A percentile compares a stretch with the other conserved stretches of the same genome.
Conservation (phyloP, 2,329 filamentous ascomycete species). For the Anthostomella pinea region DNA sequence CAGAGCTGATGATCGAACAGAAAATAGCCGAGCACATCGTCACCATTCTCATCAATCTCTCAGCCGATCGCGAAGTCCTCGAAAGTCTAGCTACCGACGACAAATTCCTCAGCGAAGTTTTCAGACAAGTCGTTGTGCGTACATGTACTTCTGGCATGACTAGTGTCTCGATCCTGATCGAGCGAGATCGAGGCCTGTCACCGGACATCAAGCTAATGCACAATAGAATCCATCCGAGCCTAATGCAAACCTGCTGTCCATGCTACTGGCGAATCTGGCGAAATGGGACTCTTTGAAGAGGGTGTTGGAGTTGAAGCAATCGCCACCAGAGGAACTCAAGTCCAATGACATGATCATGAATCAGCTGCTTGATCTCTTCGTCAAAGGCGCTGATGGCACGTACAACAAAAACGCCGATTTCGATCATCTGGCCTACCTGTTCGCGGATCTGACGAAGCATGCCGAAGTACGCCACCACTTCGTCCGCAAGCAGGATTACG, state of each 20-base stretch:
- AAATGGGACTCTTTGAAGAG: slow-evolving; percentile 74
- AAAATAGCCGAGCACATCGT: slow-evolving; percentile 91
- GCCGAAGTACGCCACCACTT: slow-evolving; percentile 73
- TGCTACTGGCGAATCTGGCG: slow-evolving; percentile 88
- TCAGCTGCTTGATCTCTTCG: slow-evolving; percentile 92
- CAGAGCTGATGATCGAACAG: slow-evolving; percentile 40
- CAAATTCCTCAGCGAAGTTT: slow-evolving; percentile 70
- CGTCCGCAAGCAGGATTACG: slow-evolving; percentile 69
- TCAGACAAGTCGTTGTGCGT: slow-evolving; percentile 72
- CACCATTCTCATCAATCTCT: slow-evolving; percentile 85
- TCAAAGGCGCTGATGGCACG: slow-evolving; percentile 78
- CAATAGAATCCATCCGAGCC: slow-evolving; percentile 66
- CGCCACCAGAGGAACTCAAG: slow-evolving; percentile 65
- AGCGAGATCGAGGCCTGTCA: slow-evolving; percentile 1
- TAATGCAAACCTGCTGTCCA: slow-evolving; percentile 80
- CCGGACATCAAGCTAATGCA: slow-evolving; percentile 13
- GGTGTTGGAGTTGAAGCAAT: slow-evolving; percentile 66
- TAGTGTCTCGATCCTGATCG: background rate
- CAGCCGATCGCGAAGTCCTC: slow-evolving; percentile 73
- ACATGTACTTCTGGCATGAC: slow-evolving; percentile 5
- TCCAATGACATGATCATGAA: slow-evolving; percentile 75
- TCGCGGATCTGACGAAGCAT: slow-evolving; percentile 88
- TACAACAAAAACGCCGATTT: slow-evolving; percentile 86
- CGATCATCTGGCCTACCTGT: slow-evolving; percentile 91
- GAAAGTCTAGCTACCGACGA: slow-evolving; percentile 73